Percentiles rank a stretch among this genome's conserved stretches.
phyloP scores from a whole-genome alignment of 75 land plant genomes.

The Sequoiadendron giganteum region DNA sequence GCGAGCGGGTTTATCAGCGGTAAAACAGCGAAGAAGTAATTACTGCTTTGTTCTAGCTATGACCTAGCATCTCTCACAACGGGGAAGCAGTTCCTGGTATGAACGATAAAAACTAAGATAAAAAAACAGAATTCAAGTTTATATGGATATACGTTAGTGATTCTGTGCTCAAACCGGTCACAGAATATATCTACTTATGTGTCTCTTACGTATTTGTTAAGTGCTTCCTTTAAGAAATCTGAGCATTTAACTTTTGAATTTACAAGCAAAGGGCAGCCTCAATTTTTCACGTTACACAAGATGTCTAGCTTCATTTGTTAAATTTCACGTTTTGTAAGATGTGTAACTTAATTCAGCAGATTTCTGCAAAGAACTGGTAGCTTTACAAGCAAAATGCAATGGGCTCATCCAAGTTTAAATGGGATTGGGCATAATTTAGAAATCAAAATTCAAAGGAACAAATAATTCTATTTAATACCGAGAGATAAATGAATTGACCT shows the following conservation, averaged over 20 bases:
- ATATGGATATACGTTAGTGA: background rate
- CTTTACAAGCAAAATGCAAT: background rate
- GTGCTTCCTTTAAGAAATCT: background rate
- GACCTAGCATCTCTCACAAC: background rate
- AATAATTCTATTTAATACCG: too few relatives aligned
- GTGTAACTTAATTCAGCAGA: background rate
- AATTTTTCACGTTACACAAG: background rate
- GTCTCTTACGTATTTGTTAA: background rate
- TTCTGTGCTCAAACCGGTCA: background rate
- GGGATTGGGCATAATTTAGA: background rate
- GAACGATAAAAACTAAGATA: background rate
- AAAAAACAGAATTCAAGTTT: background rate
- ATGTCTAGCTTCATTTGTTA: too few relatives aligned
- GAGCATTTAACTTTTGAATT: too few relatives aligned
- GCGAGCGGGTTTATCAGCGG: too few relatives aligned
- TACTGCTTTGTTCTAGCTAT: too few relatives aligned
- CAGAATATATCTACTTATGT: background rate
- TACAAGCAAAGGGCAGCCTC: background rate
- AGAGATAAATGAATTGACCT: constrained; percentile 22
- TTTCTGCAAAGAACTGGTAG: too few relatives aligned
- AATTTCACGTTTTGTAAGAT: too few relatives aligned
- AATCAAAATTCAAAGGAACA: background rate
- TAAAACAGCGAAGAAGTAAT: too few relatives aligned
- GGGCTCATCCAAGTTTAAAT: background rate
- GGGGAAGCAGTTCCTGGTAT: background rate